phyloP scores from a whole-genome alignment of 1,139 yeast genomes.

The Geotrichum carabidarum region DNA sequence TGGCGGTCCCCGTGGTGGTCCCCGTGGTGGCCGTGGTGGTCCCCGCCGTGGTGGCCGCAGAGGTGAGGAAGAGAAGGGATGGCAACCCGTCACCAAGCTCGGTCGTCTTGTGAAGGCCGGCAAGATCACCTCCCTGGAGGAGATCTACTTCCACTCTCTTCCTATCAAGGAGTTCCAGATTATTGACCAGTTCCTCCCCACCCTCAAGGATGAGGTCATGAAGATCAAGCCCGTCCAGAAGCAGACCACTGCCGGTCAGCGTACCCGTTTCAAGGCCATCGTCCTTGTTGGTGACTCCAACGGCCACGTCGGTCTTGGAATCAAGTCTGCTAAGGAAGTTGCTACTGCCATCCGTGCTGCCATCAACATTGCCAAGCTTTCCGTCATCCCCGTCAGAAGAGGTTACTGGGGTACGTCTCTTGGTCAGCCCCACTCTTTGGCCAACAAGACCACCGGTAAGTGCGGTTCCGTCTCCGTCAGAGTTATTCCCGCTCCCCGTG shows the following conservation, averaged over 20 bases:
- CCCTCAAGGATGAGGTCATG: constrained; percentile 97
- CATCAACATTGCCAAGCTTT: constrained; percentile 96
- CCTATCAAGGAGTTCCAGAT: constrained; percentile 99
- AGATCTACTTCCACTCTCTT: constrained; percentile 98
- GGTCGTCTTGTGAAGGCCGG: constrained; percentile 99
- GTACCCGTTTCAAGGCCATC: constrained; percentile 99
- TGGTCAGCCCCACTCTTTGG: constrained; percentile 99
- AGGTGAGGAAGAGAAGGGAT: constrained; percentile 91
- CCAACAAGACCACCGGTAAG: constrained; percentile 98
- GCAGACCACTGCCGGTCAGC: constrained; percentile 99
- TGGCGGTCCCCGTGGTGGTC: constrained; percentile 42
- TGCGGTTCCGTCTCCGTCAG: constrained; percentile 98
- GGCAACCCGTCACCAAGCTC: constrained; percentile 99
- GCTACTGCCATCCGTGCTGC: constrained; percentile 99
- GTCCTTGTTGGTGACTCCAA: constrained; percentile 98
- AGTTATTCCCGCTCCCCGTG: constrained; percentile 99
- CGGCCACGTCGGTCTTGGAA: constrained; percentile 99
- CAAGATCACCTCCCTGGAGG: constrained; percentile 93
- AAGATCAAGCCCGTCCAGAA: constrained; percentile 99
- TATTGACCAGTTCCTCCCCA: constrained; percentile 94
- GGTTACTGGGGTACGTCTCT: constrained; percentile 99
- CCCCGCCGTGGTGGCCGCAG: constrained; percentile 59
- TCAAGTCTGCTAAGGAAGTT: constrained; percentile 99
- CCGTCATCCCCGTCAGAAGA: constrained; percentile 99
- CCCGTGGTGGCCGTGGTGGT: constrained; percentile 54